Percentiles rank a stretch among this genome's conserved stretches.
These are phyloP conservation scores for Oligophagozyma castellii DNA, from an alignment of 1,139 yeast species.

Conservation along the genomic window DNA sequence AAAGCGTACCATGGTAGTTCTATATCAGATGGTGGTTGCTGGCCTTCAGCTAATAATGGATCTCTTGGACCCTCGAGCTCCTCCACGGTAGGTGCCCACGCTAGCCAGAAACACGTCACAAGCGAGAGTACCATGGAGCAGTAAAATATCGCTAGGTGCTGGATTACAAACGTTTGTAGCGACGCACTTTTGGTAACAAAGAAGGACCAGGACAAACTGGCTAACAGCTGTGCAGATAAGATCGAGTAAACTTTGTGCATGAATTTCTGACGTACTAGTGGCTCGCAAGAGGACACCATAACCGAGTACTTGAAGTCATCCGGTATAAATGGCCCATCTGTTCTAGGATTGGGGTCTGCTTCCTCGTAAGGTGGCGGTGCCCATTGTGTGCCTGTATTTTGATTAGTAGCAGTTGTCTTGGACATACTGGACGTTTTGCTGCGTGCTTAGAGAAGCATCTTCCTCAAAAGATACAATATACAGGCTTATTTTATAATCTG, in stretches of 20 bases:
- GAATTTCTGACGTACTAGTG: conserved; percentile 63
- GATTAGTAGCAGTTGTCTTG: conserved; percentile 1
- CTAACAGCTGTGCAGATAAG: conserved; percentile 47
- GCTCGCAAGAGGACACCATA: conserved; percentile 63
- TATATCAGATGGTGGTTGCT: not conserved
- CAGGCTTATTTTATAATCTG: too few species aligned
- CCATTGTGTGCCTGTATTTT: conserved; percentile 1
- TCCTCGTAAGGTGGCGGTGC: conserved; percentile 7
- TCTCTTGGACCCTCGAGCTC: conserved; percentile 34
- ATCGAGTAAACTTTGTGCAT: conserved; percentile 69
- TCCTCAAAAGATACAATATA: too few species aligned
- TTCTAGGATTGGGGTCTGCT: conserved; percentile 2
- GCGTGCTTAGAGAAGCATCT: too few species aligned
- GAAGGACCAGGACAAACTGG: conserved; percentile 48
- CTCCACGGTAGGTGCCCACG: conserved; percentile 44
- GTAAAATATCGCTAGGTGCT: conserved; percentile 47
- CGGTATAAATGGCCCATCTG: conserved; percentile 31
- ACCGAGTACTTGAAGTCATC: conserved; percentile 82
- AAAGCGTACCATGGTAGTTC: conserved; percentile 22
- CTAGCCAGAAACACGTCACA: conserved; percentile 41
- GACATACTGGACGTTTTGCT: too few species aligned
- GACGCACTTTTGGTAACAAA: conserved; percentile 35
- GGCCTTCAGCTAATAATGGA: not conserved
- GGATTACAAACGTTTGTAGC: conserved; percentile 44
- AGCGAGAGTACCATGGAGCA: conserved; percentile 46